Conservation (phyloP, 192 early-diverging fungal species). For the Backusella liffmaniae region DNA sequence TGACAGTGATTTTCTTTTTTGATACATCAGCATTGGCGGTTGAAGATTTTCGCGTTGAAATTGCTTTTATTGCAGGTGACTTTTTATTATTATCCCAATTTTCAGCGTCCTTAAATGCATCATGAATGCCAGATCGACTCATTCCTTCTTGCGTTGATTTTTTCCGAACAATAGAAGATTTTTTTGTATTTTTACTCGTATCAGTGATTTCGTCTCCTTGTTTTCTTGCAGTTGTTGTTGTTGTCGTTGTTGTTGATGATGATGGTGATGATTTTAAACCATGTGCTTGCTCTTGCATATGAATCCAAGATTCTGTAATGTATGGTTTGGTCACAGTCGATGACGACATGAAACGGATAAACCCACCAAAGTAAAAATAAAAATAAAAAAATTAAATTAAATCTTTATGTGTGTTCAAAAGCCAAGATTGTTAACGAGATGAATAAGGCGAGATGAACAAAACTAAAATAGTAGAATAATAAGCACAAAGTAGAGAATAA, state of each 20-base stretch:
- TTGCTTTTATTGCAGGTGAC: not conserved
- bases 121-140: slow-evolving; percentile 13
- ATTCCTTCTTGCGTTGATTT: slow-evolving; percentile 2
- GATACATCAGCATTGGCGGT: not conserved
- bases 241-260: not conserved
- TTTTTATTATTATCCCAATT: not conserved
- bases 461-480: not conserved
- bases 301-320: slow-evolving; percentile 18
- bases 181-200: not conserved
- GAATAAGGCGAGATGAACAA: slow-evolving; percentile 4
- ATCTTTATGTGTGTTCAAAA: not conserved
- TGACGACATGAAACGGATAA: slow-evolving; percentile 18
- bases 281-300: slow-evolving; percentile 11
- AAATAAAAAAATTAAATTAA: not conserved
- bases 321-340: slow-evolving; percentile 18
- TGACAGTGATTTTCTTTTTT: not conserved
- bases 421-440: slow-evolving; percentile 7
- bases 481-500: not conserved
- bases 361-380: not conserved
- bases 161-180: not conserved
- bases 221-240: not conserved
- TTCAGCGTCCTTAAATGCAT: slow-evolving; percentile 16
- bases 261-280: not conserved
- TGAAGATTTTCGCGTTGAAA: slow-evolving; percentile 13
- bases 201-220: not conserved